Base-by-base conservation (phyloP, 208 protist species). In the Trypanosoma cruzi region DNA sequence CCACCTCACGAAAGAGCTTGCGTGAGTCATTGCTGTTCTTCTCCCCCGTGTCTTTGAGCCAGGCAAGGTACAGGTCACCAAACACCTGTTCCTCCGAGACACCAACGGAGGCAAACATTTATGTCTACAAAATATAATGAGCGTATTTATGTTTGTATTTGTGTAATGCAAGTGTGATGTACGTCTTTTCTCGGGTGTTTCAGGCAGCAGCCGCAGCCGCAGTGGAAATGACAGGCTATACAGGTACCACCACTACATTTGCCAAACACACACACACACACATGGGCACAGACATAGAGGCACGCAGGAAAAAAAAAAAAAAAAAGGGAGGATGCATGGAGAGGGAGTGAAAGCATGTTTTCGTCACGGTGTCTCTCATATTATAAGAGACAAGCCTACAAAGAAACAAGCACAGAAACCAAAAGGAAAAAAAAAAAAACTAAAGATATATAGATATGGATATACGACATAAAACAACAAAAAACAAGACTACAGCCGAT, bases 1-100 rank as follows among this genome's bases (percentile, higher is more conserved):
- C 79, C 60, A 94, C 73, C 29, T 89, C 85, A 8, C 81, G 88
- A 69, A 95, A 97, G 29, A 90, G 63, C 53, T 89, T 85, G 53
- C 75, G 78, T 0, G 88, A 81, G 32, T 97, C 89, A 20, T 73
- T 44, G 16, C 71, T 90, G 75, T 85, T 90, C 58, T 93, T 92
- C 71, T 97, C 90, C 52, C 87, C 83, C 0, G 90, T 96, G 82
- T 97, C 92, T 54, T 91, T 90, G 10, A 95, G 77, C 90, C 92
- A 97, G 10, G 86, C 78, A 34, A 80, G 54, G 82, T 88, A 95
- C 37, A 97, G 71, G 53, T 95, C 86, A n/a, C 85, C 82, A 67
- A 89, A 93, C 53, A 95, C 77, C 77, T 97, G 88, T 60, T 94
- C 89, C 44, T 80, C 68, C 0, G 77, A 86, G 50, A 96, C 74